These are phyloP conservation scores for Hypsizygus ulmarius DNA, from an alignment of 1,284 basidiomycete genomes.

Conservation along the genomic window DNA sequence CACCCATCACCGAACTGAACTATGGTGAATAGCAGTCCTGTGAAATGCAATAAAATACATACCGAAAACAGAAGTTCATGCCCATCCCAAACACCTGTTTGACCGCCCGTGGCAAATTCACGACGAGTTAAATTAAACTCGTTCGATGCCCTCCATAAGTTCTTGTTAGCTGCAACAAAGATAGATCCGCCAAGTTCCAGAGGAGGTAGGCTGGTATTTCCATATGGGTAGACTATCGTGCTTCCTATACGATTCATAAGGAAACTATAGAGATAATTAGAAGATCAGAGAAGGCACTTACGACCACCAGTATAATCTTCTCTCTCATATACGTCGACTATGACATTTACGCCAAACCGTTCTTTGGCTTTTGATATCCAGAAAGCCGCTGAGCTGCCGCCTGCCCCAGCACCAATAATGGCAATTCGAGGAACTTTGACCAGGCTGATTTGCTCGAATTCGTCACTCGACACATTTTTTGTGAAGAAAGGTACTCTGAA, in stretches of 20 bases:
- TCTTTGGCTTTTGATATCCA: slow-evolving; percentile 79
- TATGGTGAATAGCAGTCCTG: slow-evolving; percentile 1
- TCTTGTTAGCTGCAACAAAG: slow-evolving; percentile 81
- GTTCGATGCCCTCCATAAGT: slow-evolving; percentile 76
- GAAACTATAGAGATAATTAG: slow-evolving; percentile 2
- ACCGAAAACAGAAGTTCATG: slow-evolving; percentile 66
- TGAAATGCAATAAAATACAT: slow-evolving; percentile 22
- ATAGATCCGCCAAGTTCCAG: slow-evolving; percentile 88
- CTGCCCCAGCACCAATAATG: slow-evolving; percentile 87
- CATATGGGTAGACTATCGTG: slow-evolving; percentile 76
- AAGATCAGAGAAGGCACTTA: slow-evolving; percentile 41
- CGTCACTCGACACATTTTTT: slow-evolving; percentile 20
- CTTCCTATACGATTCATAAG: slow-evolving; percentile 48
- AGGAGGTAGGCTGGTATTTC: slow-evolving; percentile 56
- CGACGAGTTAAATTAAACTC: slow-evolving; percentile 73
- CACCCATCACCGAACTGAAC: slow-evolving; percentile 58
- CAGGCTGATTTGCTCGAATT: slow-evolving; percentile 19
- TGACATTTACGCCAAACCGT: slow-evolving; percentile 61
- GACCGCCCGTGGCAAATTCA: slow-evolving; percentile 46
- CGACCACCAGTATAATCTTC: slow-evolving; percentile 78
- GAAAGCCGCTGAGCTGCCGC: slow-evolving; percentile 82
- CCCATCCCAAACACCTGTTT: slow-evolving; percentile 84
- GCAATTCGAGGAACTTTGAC: slow-evolving; percentile 52
- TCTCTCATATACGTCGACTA: slow-evolving; percentile 83
- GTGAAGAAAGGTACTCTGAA: slow-evolving; percentile 52